These are phyloP conservation scores for Filobasidium floriforme DNA, from an alignment of 768 basidiomycete genomes.

Conservation along the genomic window DNA sequence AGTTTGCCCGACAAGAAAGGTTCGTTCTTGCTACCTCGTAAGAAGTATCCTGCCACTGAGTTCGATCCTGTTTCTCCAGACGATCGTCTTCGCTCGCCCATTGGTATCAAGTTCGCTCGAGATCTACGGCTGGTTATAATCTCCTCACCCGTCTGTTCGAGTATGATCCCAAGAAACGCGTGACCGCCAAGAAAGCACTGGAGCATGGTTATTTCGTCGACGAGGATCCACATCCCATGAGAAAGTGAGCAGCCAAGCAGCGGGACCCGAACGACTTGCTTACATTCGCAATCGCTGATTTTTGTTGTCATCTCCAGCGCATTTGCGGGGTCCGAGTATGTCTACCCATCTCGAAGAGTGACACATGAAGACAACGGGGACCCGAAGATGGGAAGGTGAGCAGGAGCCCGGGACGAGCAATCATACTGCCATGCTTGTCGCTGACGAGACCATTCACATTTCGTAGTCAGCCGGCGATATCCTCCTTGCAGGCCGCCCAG, in stretches of 20 bases:
- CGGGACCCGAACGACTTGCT: neutral
- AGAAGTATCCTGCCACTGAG: neutral
- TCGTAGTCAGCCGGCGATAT: neutral
- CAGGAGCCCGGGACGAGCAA: neutral
- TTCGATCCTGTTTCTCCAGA: slow-evolving; percentile 9
- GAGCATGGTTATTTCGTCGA: slow-evolving; percentile 86
- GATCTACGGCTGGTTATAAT: slow-evolving; percentile 57
- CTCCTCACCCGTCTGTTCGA: slow-evolving; percentile 77
- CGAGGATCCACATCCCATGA: slow-evolving; percentile 69
- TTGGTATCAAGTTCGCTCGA: slow-evolving; percentile 55
- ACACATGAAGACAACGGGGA: slow-evolving; percentile 69
- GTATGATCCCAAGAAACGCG: slow-evolving; percentile 79
- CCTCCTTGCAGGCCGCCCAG: neutral
- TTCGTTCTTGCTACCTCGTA: slow-evolving; percentile 44
- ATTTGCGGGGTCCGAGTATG: slow-evolving; percentile 58
- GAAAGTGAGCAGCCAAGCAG: slow-evolving; percentile 64
- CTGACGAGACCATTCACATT: neutral
- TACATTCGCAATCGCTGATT: neutral
- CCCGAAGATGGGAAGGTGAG: slow-evolving; percentile 36
- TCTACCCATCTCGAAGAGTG: slow-evolving; percentile 79
- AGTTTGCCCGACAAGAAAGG: slow-evolving; percentile 70
- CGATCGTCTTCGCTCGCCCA: slow-evolving; percentile 24
- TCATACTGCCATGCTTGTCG: neutral
- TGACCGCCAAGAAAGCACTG: slow-evolving; percentile 74
- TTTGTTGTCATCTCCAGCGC: slow-evolving; percentile 51